Conservation (phyloP, 371 early-diverging fungal genomes). For the Nosema muscidifuracis region DNA sequence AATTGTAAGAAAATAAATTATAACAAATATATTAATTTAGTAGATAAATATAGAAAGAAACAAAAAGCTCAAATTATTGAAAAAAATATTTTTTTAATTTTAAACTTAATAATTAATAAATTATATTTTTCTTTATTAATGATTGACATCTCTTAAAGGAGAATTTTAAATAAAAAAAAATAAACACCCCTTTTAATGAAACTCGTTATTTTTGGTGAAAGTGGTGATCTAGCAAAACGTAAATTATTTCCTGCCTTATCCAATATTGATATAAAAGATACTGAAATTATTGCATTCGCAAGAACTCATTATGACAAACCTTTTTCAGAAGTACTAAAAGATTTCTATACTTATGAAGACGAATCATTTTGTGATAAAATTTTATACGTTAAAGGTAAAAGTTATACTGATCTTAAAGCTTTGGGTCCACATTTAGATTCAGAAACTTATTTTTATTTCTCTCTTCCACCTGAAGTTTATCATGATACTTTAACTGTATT, state of each 20-base stretch:
- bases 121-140: not conserved
- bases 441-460: conserved; percentile 78
- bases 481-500: conserved; percentile 70
- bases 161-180: no score
- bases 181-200: conserved; percentile 22
- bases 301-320: conserved; percentile 72
- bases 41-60: no score
- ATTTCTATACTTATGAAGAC: conserved; percentile 65
- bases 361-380: conserved; percentile 70
- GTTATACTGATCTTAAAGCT: conserved; percentile 70
- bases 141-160: no score
- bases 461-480: conserved; percentile 89
- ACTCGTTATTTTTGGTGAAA: conserved; percentile 62
- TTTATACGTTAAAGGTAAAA: conserved; percentile 73
- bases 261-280: conserved; percentile 69
- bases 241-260: conserved; percentile 92
- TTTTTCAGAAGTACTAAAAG: conserved; percentile 70
- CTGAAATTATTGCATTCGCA: conserved; percentile 83
- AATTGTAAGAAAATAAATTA: no score
- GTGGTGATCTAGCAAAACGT: conserved; percentile 65
- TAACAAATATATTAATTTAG: no score
- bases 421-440: conserved; percentile 20
- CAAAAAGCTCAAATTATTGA: no score
- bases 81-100: no score
- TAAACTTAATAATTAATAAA: not conserved